These are phyloP conservation scores for Salix udensis DNA, from an alignment of 345 rosid species.

Conservation along the genomic window DNA sequence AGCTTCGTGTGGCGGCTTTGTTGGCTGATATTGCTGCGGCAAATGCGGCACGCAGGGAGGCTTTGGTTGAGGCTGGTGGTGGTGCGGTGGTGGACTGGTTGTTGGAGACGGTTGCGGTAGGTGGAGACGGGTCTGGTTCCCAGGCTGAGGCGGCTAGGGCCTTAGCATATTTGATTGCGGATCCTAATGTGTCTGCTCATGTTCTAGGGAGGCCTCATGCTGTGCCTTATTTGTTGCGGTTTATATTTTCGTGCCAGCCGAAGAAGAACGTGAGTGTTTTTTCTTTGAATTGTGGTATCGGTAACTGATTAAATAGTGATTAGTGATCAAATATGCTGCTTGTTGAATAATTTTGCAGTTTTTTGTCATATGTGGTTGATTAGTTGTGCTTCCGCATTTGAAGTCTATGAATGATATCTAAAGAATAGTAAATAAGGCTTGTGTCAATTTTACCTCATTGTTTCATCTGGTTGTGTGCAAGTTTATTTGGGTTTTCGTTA, in stretches of 20 bases:
- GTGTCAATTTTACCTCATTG: neutral
- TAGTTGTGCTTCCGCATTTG: neutral
- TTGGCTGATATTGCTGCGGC: constrained; percentile 89
- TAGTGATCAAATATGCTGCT: neutral
- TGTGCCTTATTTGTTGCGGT: constrained; percentile 71
- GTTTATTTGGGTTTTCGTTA: constrained; percentile 1
- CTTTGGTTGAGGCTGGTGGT: constrained; percentile 77
- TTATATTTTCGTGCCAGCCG: constrained; percentile 86
- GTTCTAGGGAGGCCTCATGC: constrained; percentile 85
- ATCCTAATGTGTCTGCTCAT: constrained; percentile 60
- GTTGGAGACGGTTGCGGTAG: constrained; percentile 69
- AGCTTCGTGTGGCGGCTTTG: constrained; percentile 79
- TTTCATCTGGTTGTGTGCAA: neutral
- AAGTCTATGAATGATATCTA: neutral
- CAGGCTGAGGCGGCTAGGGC: constrained; percentile 98
- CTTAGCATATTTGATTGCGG: constrained; percentile 80
- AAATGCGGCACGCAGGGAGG: constrained; percentile 67
- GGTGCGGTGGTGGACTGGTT: constrained; percentile 96
- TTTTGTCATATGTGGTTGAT: neutral
- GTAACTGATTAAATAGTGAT: neutral
- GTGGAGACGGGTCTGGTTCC: constrained; percentile 54
- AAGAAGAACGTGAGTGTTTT: constrained; percentile 57
- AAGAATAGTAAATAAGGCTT: neutral
- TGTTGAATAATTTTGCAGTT: neutral
- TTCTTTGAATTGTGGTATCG: neutral